Evolutionary conservation across 1,284 basidiomycete genomes (phyloP).

Genomic region (Cystobasidiaceae sp.): DNA sequence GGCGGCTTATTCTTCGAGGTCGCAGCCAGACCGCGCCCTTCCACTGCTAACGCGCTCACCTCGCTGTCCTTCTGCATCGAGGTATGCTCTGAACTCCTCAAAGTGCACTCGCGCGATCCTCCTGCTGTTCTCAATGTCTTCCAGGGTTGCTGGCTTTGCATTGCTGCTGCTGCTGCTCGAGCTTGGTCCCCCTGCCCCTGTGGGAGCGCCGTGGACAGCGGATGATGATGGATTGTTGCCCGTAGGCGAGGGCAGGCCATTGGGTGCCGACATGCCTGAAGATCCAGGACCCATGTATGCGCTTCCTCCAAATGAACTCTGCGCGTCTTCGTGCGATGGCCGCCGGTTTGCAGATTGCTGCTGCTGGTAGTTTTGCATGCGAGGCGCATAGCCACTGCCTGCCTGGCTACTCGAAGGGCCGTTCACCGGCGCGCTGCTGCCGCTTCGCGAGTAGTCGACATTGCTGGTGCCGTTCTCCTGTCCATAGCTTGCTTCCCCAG

Average conservation of each 20-base stretch:
- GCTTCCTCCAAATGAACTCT: neutral
- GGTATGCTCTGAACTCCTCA: slow-evolving; percentile 66
- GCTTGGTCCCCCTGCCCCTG: no score
- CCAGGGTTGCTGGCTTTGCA: slow-evolving; percentile 1
- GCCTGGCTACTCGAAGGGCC: neutral
- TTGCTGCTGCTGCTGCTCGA: neutral
- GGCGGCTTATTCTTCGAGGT: no score
- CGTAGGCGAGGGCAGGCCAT: neutral
- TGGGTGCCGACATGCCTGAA: neutral
- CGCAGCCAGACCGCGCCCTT: neutral
- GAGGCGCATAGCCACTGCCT: neutral
- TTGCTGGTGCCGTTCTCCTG: neutral
- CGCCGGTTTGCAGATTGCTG: neutral
- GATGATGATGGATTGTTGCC: no score
- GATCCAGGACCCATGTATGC: neutral
- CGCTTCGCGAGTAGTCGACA: neutral
- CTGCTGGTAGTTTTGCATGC: neutral
- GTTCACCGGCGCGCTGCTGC: neutral
- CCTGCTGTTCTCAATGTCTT: slow-evolving; percentile 54
- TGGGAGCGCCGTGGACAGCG: neutral
- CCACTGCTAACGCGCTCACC: slow-evolving; percentile 51
- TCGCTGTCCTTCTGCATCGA: slow-evolving; percentile 54
- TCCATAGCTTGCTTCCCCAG: slow-evolving; percentile 1
- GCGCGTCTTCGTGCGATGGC: neutral
- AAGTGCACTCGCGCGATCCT: slow-evolving; percentile 65